Conservation (phyloP, 305 asterid species). For the Fraxinus xanthoxyloides region DNA sequence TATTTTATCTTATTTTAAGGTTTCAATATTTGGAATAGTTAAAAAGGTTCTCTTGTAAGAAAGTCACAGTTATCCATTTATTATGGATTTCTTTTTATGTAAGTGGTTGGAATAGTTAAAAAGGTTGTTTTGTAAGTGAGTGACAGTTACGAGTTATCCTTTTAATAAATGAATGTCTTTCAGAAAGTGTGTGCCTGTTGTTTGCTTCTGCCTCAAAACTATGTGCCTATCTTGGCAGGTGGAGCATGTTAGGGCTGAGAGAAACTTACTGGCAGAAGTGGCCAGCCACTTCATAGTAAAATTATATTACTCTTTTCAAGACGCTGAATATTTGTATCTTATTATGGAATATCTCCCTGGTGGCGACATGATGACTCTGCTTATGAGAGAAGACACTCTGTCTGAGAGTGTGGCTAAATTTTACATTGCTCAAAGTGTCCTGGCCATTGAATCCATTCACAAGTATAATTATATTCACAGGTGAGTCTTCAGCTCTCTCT, state of each 20-base stretch:
- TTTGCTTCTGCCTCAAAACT: neutral
- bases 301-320: constrained; percentile 86
- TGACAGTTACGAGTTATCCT: neutral
- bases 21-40: neutral
- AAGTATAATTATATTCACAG: constrained; percentile 90
- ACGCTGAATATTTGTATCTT: constrained; percentile 82
- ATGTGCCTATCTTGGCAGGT: constrained; percentile 43
- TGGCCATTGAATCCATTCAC: constrained; percentile 96
- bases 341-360: constrained; percentile 97
- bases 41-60: neutral
- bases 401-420: constrained; percentile 83
- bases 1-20: neutral
- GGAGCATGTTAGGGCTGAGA: constrained; percentile 96
- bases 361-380: constrained; percentile 94
- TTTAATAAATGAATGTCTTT: neutral
- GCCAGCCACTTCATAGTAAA: constrained; percentile 90
- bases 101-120: neutral
- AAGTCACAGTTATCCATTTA: neutral
- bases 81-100: neutral
- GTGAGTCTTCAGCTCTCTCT: constrained; percentile 29
- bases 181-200: constrained; percentile 1
- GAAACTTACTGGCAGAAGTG: constrained; percentile 89
- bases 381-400: constrained; percentile 84
- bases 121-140: neutral
- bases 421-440: constrained; percentile 84